Evolutionary conservation across 1,284 basidiomycete genomes (phyloP).

Genomic region (Xanthoconium separans): DNA sequence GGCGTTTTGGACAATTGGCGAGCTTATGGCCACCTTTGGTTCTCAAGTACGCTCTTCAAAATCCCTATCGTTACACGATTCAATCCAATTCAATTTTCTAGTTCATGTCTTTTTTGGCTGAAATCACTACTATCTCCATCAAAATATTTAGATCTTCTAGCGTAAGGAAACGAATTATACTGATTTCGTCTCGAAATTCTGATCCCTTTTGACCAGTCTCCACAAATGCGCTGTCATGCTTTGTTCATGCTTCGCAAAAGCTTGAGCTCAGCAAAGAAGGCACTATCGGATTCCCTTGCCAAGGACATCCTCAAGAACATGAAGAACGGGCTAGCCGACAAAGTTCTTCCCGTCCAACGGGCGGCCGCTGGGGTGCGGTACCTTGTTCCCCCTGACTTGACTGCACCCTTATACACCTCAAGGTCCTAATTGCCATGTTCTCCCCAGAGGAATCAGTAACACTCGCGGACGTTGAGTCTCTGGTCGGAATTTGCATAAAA

Average conservation of each 20-base stretch:
- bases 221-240: conserved; percentile 84
- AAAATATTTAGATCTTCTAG: conserved; percentile 71
- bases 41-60: conserved; percentile 58
- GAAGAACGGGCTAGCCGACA: conserved; percentile 76
- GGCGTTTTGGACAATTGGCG: conserved; percentile 81
- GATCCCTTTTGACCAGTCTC: conserved; percentile 45
- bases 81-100: conserved; percentile 32
- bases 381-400: background rate
- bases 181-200: background rate
- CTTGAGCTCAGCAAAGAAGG: conserved; percentile 75
- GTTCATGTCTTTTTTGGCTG: conserved; percentile 95
- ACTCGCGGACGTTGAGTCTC: conserved; percentile 75
- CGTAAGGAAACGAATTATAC: conserved; percentile 41
- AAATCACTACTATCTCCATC: conserved; percentile 67
- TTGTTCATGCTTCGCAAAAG: conserved; percentile 77
- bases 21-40: conserved; percentile 84
- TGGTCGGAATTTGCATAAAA: conserved; percentile 71
- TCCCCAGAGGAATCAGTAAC: conserved; percentile 53
- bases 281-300: conserved; percentile 74
- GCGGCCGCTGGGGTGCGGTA: conserved; percentile 72
- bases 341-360: conserved; percentile 84
- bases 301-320: conserved; percentile 90
- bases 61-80: background rate
- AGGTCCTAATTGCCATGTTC: conserved; percentile 71
- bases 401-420: conserved; percentile 11